Percentiles rank a stretch among this genome's conserved stretches.
Evolutionary conservation across 768 basidiomycete species (phyloP).

Genomic region (Naematelia aurantialba): DNA sequence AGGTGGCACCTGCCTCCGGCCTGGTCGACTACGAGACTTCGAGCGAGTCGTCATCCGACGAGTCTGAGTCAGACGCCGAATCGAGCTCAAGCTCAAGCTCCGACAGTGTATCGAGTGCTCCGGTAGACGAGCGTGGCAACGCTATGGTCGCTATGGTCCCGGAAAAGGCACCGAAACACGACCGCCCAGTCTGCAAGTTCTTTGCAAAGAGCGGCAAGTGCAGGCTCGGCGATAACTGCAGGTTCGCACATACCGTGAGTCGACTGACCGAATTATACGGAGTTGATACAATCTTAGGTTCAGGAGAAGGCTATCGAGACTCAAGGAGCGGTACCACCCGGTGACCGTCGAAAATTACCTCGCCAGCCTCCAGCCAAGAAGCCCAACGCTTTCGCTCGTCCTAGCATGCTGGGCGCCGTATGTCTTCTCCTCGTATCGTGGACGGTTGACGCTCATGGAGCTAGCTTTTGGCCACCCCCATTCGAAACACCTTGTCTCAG

Average conservation of each 20-base stretch:
- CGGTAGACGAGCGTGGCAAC: background rate
- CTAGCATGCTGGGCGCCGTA: slow-evolving; percentile 76
- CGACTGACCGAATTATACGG: background rate
- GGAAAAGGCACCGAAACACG: background rate
- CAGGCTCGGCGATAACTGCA: slow-evolving; percentile 41
- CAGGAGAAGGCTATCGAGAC: slow-evolving; percentile 8
- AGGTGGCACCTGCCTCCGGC: background rate
- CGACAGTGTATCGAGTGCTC: slow-evolving; percentile 1
- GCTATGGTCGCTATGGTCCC: no score
- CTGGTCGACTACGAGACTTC: slow-evolving; percentile 23
- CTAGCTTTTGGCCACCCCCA: slow-evolving; percentile 66
- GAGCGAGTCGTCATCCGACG: slow-evolving; percentile 34
- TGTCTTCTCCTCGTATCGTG: slow-evolving; percentile 34
- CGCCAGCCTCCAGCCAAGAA: slow-evolving; percentile 20
- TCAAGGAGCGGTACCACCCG: background rate
- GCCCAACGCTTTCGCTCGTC: slow-evolving; percentile 51
- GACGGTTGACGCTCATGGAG: background rate
- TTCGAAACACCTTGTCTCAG: slow-evolving; percentile 81
- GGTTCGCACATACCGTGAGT: slow-evolving; percentile 33
- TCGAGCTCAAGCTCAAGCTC: slow-evolving; percentile 1
- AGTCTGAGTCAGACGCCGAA: slow-evolving; percentile 39
- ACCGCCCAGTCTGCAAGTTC: slow-evolving; percentile 24
- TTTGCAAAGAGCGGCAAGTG: slow-evolving; percentile 37
- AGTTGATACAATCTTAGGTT: background rate
- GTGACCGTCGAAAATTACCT: slow-evolving; percentile 4